Evolutionary conservation across 2,329 filamentous ascomycete genomes (phyloP).

Genomic region (Beauveria brongniartii): DNA sequence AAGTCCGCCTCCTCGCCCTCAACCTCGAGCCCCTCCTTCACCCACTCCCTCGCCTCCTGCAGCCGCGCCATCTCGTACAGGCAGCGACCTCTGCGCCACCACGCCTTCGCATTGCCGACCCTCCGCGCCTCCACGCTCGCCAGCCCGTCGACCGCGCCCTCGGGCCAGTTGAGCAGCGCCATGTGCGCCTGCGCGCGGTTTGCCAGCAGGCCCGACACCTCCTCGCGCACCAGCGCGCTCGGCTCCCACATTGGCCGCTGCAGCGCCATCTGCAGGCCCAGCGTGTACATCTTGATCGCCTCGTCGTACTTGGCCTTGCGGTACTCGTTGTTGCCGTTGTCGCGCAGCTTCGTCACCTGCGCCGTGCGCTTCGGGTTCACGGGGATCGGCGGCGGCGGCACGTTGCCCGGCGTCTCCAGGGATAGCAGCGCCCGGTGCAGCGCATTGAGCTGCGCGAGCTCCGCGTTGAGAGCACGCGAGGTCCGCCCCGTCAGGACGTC

Average conservation of each 20-base stretch:
- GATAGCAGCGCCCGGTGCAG: conserved; percentile 13
- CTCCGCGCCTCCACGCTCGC: conserved; percentile 81
- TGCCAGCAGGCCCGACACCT: conserved; percentile 69
- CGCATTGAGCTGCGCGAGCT: conserved; percentile 39
- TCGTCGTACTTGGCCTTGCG: conserved; percentile 68
- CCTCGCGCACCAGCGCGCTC: conserved; percentile 71
- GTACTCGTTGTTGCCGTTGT: conserved; percentile 75
- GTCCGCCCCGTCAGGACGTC: conserved; percentile 47
- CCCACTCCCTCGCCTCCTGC: conserved; percentile 74
- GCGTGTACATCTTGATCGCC: conserved; percentile 71
- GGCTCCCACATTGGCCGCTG: conserved; percentile 83
- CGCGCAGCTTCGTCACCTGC: conserved; percentile 83
- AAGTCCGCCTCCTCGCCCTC: conserved; percentile 65
- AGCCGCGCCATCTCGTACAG: conserved; percentile 83
- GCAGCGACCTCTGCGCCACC: conserved; percentile 83
- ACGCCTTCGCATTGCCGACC: conserved; percentile 84
- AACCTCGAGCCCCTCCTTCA: conserved; percentile 70
- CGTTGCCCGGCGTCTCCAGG: conserved; percentile 51
- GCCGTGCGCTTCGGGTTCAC: conserved; percentile 88
- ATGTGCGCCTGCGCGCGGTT: conserved; percentile 91
- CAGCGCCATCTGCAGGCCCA: conserved; percentile 86
- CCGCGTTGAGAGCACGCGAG: conserved; percentile 46
- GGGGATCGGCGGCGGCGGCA: conserved; percentile 80
- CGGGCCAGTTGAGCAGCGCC: conserved; percentile 71
- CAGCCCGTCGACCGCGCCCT: conserved; percentile 81